Evolutionary conservation across 768 basidiomycete species (phyloP).

Genomic region (Pleurotus sapidus): DNA sequence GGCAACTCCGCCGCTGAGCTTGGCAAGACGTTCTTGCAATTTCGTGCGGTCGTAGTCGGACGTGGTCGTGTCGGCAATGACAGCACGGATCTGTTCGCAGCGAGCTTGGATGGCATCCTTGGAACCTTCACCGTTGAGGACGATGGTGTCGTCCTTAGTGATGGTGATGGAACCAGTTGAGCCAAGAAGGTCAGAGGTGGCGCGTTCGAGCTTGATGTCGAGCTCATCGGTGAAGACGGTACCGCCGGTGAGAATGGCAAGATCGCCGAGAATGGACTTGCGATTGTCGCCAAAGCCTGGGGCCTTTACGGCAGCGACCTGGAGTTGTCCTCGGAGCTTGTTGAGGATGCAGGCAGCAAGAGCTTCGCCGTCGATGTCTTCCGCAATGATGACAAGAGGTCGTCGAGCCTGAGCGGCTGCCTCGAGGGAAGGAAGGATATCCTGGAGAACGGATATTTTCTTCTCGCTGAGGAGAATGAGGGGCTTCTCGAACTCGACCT

Average conservation of each 20-base stretch:
- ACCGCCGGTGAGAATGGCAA: conserved; percentile 96
- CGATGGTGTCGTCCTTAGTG: conserved; percentile 97
- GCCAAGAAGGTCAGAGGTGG: conserved; percentile 85
- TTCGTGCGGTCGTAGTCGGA: conserved; percentile 93
- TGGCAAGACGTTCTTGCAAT: conserved; percentile 95
- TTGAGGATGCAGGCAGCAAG: conserved; percentile 97
- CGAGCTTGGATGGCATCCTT: conserved; percentile 90
- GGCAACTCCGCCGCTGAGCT: conserved; percentile 93
- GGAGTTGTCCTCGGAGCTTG: conserved; percentile 97
- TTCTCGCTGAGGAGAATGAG: conserved; percentile 92
- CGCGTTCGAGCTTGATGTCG: conserved; percentile 95
- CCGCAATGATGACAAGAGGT: conserved; percentile 94
- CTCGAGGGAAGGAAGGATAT: conserved; percentile 92
- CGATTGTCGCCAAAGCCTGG: conserved; percentile 99
- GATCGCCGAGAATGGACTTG: conserved; percentile 95
- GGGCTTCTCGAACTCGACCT: conserved; percentile 97
- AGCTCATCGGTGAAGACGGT: conserved; percentile 97
- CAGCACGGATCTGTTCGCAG: conserved; percentile 91
- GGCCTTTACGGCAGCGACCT: conserved; percentile 93
- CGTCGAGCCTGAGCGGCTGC: conserved; percentile 76
- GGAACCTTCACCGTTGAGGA: conserved; percentile 91
- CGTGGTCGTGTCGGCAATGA: conserved; percentile 80
- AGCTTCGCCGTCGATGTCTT: conserved; percentile 97
- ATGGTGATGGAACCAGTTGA: conserved; percentile 89
- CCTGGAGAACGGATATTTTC: conserved; percentile 94